Percentiles rank a stretch among this genome's conserved stretches.
phyloP scores from a whole-genome alignment of 306 rosid species.

The Cicer bijugum region DNA sequence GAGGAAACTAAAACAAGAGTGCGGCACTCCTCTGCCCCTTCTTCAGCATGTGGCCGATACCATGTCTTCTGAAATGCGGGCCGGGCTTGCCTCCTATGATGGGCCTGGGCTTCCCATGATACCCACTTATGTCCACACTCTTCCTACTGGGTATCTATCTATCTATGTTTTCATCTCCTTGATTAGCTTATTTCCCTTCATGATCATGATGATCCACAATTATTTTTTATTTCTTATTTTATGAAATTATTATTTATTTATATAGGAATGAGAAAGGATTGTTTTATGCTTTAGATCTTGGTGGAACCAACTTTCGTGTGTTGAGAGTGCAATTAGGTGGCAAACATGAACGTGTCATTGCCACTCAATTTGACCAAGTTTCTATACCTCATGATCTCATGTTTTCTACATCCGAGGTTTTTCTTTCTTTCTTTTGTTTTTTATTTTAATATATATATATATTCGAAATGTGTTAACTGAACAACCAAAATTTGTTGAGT shows the following conservation, averaged over 20 bases:
- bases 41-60: conserved; percentile 71
- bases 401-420: conserved; percentile 75
- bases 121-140: conserved; percentile 73
- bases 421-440: background rate
- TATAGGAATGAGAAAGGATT: conserved; percentile 84
- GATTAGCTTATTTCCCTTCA: background rate
- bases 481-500: too few relatives aligned
- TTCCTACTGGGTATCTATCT: conserved; percentile 80
- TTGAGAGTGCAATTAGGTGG: conserved; percentile 88
- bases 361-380: conserved; percentile 77
- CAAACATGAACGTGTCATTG: conserved; percentile 69
- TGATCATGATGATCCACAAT: background rate
- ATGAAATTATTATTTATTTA: background rate
- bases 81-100: conserved; percentile 69
- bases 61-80: conserved; percentile 72
- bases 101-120: conserved; percentile 81
- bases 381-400: conserved; percentile 78
- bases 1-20: conserved; percentile 61
- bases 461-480: too few relatives aligned
- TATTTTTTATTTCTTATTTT: too few relatives aligned
- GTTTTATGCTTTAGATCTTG: conserved; percentile 95
- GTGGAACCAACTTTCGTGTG: conserved; percentile 92
- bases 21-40: conserved; percentile 76
- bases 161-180: background rate
- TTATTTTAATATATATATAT: too few relatives aligned